These are phyloP conservation scores for Xylaria sp. DNA, from an alignment of 2,329 filamentous ascomycete genomes.

Conservation along the genomic window DNA sequence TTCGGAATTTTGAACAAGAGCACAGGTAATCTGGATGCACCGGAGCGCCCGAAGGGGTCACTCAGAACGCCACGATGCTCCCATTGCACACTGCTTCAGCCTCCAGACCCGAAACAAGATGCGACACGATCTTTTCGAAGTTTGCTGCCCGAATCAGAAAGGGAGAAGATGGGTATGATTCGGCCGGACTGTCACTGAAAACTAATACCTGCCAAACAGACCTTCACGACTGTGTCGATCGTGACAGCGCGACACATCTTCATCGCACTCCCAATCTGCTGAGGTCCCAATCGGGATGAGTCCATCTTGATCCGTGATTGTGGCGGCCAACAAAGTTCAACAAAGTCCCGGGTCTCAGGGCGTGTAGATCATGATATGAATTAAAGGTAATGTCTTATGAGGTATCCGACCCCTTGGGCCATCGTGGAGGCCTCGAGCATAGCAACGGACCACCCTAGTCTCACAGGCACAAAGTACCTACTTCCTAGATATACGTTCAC, in stretches of 20 bases:
- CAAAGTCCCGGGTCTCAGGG: neutral
- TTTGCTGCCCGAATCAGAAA: neutral
- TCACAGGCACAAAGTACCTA: neutral
- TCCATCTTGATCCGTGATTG: neutral
- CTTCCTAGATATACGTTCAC: too few species aligned
- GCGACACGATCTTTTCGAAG: too few species aligned
- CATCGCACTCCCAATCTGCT: conserved; percentile 5
- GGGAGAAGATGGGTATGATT: neutral
- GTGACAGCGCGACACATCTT: too few species aligned
- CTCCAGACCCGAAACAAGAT: neutral
- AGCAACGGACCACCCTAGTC: neutral
- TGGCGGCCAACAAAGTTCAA: neutral
- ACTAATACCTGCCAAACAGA: neutral
- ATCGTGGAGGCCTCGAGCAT: neutral
- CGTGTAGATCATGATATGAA: too few species aligned
- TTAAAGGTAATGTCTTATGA: neutral
- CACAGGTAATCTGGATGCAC: too few species aligned
- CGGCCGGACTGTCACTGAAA: neutral
- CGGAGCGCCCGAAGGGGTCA: conserved; percentile 2
- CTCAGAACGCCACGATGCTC: conserved; percentile 3
- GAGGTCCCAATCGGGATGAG: conserved; percentile 7
- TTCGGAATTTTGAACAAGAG: too few species aligned
- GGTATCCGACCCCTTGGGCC: neutral
- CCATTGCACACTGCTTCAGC: neutral
- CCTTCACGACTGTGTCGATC: too few species aligned